These are phyloP conservation scores for Marsdenia floribunda DNA, from an alignment of 257 asterid genomes.

Conservation along the genomic window DNA sequence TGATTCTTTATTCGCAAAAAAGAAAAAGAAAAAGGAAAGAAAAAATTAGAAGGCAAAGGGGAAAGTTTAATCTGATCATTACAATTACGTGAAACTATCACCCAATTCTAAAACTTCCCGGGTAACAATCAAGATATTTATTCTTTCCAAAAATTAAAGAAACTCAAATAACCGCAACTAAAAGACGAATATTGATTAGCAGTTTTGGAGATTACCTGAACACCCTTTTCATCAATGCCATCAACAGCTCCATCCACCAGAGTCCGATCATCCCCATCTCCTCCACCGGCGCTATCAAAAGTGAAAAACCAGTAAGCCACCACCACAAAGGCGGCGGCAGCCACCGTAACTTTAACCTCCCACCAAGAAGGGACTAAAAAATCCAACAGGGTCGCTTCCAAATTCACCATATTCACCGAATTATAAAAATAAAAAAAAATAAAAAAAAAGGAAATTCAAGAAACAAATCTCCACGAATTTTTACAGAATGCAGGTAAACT, in stretches of 20 bases:
- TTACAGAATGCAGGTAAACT: not conserved
- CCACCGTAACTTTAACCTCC: slow-evolving; percentile 77
- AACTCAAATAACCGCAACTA: not conserved
- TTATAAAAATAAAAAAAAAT: no score
- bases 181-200: not conserved
- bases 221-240: slow-evolving; percentile 40
- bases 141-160: not conserved
- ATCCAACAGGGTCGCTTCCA: slow-evolving; percentile 42
- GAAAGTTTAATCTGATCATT: not conserved
- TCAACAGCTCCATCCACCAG: slow-evolving; percentile 27
- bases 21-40: no score
- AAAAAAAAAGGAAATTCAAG: not conserved
- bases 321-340: slow-evolving; percentile 58
- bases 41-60: not conserved
- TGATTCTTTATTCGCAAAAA: not conserved
- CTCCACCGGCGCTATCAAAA: slow-evolving; percentile 36
- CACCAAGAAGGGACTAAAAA: slow-evolving; percentile 74
- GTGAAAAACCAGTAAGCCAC: slow-evolving; percentile 53
- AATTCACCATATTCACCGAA: slow-evolving; percentile 9
- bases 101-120: not conserved
- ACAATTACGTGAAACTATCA: slow-evolving; percentile 1
- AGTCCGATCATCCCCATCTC: slow-evolving; percentile 34
- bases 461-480: not conserved
- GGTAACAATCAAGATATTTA: not conserved
- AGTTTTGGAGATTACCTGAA: slow-evolving; percentile 11